phyloP scores from a whole-genome alignment of 805 yeast species.

The Sugiyamaella marilandica region DNA sequence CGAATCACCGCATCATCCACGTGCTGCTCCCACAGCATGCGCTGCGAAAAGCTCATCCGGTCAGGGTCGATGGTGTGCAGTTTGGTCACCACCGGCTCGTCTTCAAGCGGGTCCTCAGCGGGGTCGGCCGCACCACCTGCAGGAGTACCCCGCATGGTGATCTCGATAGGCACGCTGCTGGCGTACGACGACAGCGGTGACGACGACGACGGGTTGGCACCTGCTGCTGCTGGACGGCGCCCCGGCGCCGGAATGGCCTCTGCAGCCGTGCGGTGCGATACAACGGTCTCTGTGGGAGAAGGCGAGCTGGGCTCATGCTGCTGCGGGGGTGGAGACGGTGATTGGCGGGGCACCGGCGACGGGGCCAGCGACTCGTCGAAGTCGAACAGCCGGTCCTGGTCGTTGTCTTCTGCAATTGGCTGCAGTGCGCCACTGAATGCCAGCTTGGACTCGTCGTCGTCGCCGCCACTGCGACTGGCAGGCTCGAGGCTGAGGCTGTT shows the following conservation, averaged over 20 bases:
- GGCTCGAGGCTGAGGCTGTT: not conserved
- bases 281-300: not conserved
- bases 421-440: not conserved
- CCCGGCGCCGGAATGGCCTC: conserved; percentile 2
- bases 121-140: conserved; percentile 4
- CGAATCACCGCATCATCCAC: not conserved
- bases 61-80: conserved; percentile 15
- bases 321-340: not conserved
- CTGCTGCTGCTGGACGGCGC: conserved; percentile 5
- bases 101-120: not conserved
- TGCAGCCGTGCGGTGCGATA: not conserved
- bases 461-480: conserved; percentile 1
- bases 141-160: conserved; percentile 3
- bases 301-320: not conserved
- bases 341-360: not conserved
- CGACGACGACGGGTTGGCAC: conserved; percentile 5
- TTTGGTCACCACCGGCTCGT: not conserved
- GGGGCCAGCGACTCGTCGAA: conserved; percentile 21
- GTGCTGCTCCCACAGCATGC: conserved; percentile 20
- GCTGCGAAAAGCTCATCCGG: conserved; percentile 22
- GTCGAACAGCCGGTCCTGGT: conserved; percentile 20
- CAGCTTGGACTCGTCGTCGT: not conserved
- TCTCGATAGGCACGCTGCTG: conserved; percentile 19
- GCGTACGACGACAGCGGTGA: conserved; percentile 12
- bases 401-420: conserved; percentile 7